Evolutionary conservation across 176 grass and related monocot species (phyloP).

Genomic region (Oryza officinalis): DNA sequence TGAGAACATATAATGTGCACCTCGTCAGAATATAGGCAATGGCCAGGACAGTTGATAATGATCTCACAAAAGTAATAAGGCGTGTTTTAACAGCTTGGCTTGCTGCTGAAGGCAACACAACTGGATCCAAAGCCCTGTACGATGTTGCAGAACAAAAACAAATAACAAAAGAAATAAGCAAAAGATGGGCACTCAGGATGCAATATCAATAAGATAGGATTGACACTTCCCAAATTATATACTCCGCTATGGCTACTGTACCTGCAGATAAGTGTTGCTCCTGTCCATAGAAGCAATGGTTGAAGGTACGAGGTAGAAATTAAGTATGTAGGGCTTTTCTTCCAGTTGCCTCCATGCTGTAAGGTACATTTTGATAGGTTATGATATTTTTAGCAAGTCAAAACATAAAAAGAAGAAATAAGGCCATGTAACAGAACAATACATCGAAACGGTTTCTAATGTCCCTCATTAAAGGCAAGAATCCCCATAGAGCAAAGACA

Average conservation of each 20-base stretch:
- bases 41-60: slow-evolving; percentile 84
- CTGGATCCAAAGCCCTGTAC: slow-evolving; percentile 79
- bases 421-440: slow-evolving; percentile 38
- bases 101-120: slow-evolving; percentile 68
- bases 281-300: slow-evolving; percentile 93
- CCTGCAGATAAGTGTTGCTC: slow-evolving; percentile 86
- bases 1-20: slow-evolving; percentile 42
- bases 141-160: slow-evolving; percentile 26
- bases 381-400: slow-evolving; percentile 16
- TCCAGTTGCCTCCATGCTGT: slow-evolving; percentile 89
- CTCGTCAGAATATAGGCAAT: slow-evolving; percentile 85
- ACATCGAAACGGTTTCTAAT: slow-evolving; percentile 85
- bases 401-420: slow-evolving; percentile 14
- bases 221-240: not conserved
- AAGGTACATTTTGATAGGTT: slow-evolving; percentile 45
- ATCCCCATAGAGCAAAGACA: slow-evolving; percentile 82
- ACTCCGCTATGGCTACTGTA: slow-evolving; percentile 31
- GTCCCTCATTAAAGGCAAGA: slow-evolving; percentile 71
- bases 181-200: not conserved
- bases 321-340: slow-evolving; percentile 81
- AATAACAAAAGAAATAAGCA: slow-evolving; percentile 17
- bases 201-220: slow-evolving; percentile 28
- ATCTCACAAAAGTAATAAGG: slow-evolving; percentile 84
- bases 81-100: slow-evolving; percentile 87
- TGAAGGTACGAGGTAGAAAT: slow-evolving; percentile 87